Percentiles rank a stretch among this genome's conserved stretches.
Conservation (phyloP, 2,329 filamentous ascomycete species). For the Bertia moriformis region DNA sequence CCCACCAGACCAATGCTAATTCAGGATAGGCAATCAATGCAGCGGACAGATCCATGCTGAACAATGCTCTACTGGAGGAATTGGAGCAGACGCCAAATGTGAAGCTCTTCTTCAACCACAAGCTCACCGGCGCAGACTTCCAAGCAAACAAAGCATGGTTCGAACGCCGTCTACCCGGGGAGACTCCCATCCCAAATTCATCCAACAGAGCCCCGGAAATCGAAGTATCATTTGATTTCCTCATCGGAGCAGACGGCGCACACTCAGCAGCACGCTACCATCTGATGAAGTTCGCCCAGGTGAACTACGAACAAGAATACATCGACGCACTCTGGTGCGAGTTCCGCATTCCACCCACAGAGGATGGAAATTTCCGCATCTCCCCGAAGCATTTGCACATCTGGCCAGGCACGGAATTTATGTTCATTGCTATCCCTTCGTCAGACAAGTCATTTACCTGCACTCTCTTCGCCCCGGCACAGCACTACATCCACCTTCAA, state of each 20-base stretch:
- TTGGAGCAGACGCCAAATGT: conserved; percentile 78
- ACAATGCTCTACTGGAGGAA: conserved; percentile 69
- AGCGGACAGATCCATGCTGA: conserved; percentile 71
- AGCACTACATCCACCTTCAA: conserved; percentile 56
- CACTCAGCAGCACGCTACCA: conserved; percentile 85
- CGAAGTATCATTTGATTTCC: conserved; percentile 74
- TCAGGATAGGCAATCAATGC: conserved; percentile 59
- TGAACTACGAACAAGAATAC: conserved; percentile 88
- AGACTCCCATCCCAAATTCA: conserved; percentile 11
- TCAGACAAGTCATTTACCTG: conserved; percentile 80
- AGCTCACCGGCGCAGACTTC: conserved; percentile 82
- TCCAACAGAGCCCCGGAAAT: conserved; percentile 50
- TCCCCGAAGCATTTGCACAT: conserved; percentile 92
- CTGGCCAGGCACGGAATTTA: conserved; percentile 84
- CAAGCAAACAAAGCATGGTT: conserved; percentile 72
- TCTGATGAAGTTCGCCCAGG: conserved; percentile 84
- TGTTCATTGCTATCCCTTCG: conserved; percentile 94
- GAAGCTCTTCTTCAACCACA: conserved; percentile 82
- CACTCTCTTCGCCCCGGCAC: conserved; percentile 73
- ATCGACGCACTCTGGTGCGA: conserved; percentile 97
- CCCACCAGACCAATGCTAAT: conserved; percentile 4
- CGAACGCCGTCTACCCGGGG: conserved; percentile 32
- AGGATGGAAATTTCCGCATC: conserved; percentile 49
- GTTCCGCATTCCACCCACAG: conserved; percentile 52
- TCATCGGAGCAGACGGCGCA: conserved; percentile 89